These are phyloP conservation scores for Gamsiella multidivaricata DNA, from an alignment of 192 early-diverging fungal species.

Conservation along the genomic window DNA sequence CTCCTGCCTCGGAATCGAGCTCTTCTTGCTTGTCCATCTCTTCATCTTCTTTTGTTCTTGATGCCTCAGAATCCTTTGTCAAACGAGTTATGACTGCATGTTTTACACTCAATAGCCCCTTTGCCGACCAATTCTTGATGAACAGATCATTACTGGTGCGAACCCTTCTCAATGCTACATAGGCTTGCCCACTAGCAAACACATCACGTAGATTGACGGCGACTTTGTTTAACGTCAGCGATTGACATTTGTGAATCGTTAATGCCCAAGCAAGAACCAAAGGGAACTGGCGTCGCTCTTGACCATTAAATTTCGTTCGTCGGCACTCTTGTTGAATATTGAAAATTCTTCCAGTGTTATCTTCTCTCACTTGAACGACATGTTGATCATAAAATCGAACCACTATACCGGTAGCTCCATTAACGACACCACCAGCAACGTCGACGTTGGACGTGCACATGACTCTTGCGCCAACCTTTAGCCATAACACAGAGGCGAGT, in stretches of 20 bases:
- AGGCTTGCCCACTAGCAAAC: constrained; percentile 17
- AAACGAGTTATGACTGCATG: constrained; percentile 7
- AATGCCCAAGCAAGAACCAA: constrained; percentile 13
- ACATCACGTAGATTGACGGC: background rate
- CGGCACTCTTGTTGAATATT: constrained; percentile 10
- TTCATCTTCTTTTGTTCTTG: constrained; percentile 5
- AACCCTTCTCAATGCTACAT: constrained; percentile 18
- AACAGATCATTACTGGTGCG: constrained; percentile 5
- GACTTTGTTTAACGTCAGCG: constrained; percentile 7
- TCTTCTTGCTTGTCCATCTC: constrained; percentile 9
- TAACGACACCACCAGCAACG: constrained; percentile 11
- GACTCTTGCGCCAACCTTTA: constrained; percentile 16
- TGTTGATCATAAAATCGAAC: background rate
- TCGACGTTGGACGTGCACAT: constrained; percentile 20
- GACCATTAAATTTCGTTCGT: background rate
- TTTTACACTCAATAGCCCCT: background rate
- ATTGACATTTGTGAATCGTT: constrained; percentile 17
- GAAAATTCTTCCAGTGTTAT: background rate
- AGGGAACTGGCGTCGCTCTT: constrained; percentile 18
- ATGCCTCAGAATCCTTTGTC: constrained; percentile 12
- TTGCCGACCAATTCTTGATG: background rate
- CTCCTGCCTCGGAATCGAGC: background rate
- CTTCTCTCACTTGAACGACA: constrained; percentile 2
- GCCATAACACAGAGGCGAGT: background rate
- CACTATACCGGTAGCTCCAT: constrained; percentile 15